phyloP scores from a whole-genome alignment of 257 asterid species.

The Solanum medicagineum region DNA sequence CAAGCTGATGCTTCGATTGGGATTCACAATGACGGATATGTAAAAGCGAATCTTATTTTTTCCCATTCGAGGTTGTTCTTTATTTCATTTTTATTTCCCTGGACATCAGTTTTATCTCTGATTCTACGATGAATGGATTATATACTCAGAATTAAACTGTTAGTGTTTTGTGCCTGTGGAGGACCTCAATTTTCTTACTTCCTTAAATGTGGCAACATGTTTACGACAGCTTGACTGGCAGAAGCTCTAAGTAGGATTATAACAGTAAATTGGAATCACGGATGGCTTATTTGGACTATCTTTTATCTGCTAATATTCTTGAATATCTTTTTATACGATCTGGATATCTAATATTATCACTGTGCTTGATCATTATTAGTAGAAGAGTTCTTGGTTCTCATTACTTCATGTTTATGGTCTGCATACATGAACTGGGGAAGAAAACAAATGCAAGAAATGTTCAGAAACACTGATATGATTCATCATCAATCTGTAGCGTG shows the following conservation, averaged over 20 bases:
- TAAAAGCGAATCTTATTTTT: not conserved
- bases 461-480: not conserved
- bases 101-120: not conserved
- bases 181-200: not conserved
- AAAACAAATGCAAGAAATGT: not conserved
- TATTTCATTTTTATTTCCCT: not conserved
- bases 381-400: not conserved
- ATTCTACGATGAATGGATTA: not conserved
- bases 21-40: not conserved
- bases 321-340: not conserved
- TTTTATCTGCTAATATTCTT: not conserved
- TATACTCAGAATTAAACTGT: not conserved
- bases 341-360: not conserved
- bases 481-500: not conserved
- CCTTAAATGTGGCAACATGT: not conserved
- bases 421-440: not conserved
- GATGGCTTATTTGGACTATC: not conserved
- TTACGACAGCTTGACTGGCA: not conserved
- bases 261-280: not conserved
- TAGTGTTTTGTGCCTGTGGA: not conserved
- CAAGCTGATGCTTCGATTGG: not conserved
- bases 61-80: not conserved
- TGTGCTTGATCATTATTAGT: not conserved
- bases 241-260: not conserved
- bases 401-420: not conserved